Conservation (phyloP, 257 asterid species). For the Euphrasia confusa region DNA sequence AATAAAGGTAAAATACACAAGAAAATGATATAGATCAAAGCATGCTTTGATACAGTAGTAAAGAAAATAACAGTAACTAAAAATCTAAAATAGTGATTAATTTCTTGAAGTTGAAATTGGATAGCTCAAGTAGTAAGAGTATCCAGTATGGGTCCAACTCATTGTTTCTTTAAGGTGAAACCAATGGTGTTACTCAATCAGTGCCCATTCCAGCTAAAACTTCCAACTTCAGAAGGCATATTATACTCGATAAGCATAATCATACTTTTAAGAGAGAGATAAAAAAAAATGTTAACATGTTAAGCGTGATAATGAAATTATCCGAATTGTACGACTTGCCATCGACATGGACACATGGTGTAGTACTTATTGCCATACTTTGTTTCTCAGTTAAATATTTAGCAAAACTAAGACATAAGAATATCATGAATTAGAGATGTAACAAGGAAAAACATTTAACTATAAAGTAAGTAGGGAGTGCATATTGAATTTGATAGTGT, state of each 20-base stretch:
- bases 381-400: conserved; percentile 19
- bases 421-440: conserved; percentile 4
- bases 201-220: not conserved
- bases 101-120: not conserved
- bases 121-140: too few relatives aligned
- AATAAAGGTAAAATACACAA: conserved; percentile 20
- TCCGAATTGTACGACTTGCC: conserved; percentile 6
- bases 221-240: not conserved
- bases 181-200: not conserved
- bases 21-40: conserved; percentile 4
- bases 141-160: not conserved
- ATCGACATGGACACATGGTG: conserved; percentile 4
- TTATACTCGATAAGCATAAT: not conserved
- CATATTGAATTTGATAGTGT: conserved; percentile 12
- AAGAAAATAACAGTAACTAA: conserved; percentile 10
- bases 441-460: conserved; percentile 11
- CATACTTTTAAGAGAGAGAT: too few relatives aligned
- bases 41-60: conserved; percentile 17
- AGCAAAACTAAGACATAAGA: conserved; percentile 2
- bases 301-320: not conserved
- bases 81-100: conserved; percentile 7
- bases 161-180: conserved; percentile 2
- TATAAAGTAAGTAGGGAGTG: conserved; percentile 10
- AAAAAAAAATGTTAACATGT: not conserved
- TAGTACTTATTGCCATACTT: conserved; percentile 16